Evolutionary conservation across 2,329 filamentous ascomycete genomes (phyloP).

Genomic region (Claviceps sorghi): DNA sequence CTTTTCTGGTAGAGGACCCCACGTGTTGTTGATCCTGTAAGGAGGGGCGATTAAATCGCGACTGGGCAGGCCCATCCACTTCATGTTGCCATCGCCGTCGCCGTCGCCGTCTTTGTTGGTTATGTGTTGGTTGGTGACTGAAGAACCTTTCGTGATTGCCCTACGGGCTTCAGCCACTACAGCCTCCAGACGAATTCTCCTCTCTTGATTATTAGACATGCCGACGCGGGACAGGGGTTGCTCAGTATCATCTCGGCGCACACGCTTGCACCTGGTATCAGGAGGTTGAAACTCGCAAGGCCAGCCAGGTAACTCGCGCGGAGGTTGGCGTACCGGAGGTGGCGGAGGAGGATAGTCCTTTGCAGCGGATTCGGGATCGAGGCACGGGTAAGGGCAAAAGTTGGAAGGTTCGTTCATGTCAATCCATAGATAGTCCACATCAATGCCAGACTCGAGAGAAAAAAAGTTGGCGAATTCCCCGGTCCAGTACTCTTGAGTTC

Average conservation of each 20-base stretch:
- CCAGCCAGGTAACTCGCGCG: conserved; percentile 52
- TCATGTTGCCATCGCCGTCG: not conserved
- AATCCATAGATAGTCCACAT: conserved; percentile 67
- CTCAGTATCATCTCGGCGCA: not conserved
- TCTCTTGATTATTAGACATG: not conserved
- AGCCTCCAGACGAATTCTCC: not conserved
- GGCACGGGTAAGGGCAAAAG: conserved; percentile 16
- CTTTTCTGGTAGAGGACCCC: conserved; percentile 36
- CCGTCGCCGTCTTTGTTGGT: too few species aligned
- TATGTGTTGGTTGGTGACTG: too few species aligned
- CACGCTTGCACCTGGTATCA: conserved; percentile 8
- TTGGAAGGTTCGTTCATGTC: conserved; percentile 40
- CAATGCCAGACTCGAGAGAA: conserved; percentile 44
- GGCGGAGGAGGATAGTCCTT: conserved; percentile 41
- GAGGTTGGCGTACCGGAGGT: conserved; percentile 44
- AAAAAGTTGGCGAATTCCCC: conserved; percentile 53
- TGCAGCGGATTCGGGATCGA: conserved; percentile 22
- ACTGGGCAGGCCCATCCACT: conserved; percentile 8
- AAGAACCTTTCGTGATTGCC: too few species aligned
- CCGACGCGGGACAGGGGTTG: not conserved
- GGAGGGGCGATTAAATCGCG: conserved; percentile 10
- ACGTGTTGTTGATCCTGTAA: conserved; percentile 11
- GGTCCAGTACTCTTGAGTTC: conserved; percentile 53
- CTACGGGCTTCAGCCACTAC: not conserved
- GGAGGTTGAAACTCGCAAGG: conserved; percentile 21